A percentile compares a stretch with the other conserved stretches of the same genome.
phyloP scores from a whole-genome alignment of 2,329 filamentous ascomycete species.

The Verticillium nonalfalfae region DNA sequence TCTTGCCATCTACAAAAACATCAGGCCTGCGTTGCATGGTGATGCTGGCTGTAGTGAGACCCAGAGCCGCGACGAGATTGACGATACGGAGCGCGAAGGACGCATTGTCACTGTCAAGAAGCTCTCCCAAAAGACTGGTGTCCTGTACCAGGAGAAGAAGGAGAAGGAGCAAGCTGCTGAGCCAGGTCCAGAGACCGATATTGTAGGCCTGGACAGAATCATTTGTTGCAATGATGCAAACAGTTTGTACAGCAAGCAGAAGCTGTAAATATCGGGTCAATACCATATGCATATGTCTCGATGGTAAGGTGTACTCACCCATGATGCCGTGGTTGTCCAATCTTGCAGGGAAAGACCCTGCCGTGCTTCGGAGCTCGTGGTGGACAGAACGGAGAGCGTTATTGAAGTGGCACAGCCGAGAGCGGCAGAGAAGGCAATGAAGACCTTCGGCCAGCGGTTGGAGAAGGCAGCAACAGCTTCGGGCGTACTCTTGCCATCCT shows the following conservation, averaged over 20 bases:
- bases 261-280: constrained; percentile 1
- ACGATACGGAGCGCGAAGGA: constrained; percentile 39
- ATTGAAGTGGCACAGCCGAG: constrained; percentile 50
- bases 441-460: constrained; percentile 47
- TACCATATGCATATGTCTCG: neutral
- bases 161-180: constrained; percentile 39
- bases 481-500: constrained; percentile 61
- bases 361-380: constrained; percentile 20
- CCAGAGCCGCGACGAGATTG: constrained; percentile 37
- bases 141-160: constrained; percentile 38
- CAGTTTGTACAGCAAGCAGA: constrained; percentile 44
- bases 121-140: constrained; percentile 25
- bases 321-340: constrained; percentile 55
- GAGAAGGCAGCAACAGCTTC: constrained; percentile 59
- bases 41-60: constrained; percentile 41
- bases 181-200: constrained; percentile 44
- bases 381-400: constrained; percentile 47
- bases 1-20: constrained; percentile 51
- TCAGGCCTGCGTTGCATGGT: constrained; percentile 61
- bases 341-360: constrained; percentile 41
- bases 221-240: constrained; percentile 40
- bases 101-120: constrained; percentile 22
- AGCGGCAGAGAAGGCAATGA: constrained; percentile 46
- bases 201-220: constrained; percentile 45
- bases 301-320: constrained; percentile 44